Evolutionary conservation across 2,329 filamentous ascomycete species (phyloP).

Genomic region (Colletotrichum noveboracense): DNA sequence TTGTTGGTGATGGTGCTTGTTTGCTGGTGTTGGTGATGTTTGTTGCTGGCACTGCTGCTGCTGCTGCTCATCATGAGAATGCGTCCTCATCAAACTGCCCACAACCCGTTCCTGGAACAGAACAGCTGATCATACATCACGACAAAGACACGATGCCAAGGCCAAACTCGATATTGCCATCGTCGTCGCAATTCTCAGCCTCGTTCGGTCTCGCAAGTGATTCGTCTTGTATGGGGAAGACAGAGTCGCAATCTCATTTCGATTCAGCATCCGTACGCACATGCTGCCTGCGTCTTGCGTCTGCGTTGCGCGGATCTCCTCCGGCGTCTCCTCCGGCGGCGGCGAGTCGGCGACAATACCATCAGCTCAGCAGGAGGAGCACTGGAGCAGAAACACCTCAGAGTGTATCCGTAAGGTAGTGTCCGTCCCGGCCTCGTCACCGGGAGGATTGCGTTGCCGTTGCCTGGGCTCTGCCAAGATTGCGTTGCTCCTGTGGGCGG

Average conservation of each 20-base stretch:
- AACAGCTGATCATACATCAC: background rate
- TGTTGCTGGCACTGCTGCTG: background rate
- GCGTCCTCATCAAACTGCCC: background rate
- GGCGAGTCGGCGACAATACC: background rate
- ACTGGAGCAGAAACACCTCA: background rate
- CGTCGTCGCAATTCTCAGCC: constrained; percentile 6
- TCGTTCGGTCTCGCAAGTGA: background rate
- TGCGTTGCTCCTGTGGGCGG: constrained; percentile 1
- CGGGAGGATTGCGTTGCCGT: constrained; percentile 3
- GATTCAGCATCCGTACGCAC: background rate
- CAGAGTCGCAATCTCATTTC: background rate
- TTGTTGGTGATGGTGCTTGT: background rate
- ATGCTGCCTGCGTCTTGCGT: background rate
- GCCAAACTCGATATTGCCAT: background rate
- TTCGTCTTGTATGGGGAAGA: background rate
- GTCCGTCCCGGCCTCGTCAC: background rate
- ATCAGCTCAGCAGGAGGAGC: background rate
- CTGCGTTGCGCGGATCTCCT: background rate
- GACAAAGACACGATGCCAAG: background rate
- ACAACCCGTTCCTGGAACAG: background rate
- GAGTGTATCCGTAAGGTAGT: background rate
- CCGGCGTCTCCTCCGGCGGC: background rate
- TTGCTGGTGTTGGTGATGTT: background rate
- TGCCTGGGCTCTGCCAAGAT: constrained; percentile 8
- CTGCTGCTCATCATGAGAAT: background rate